A percentile compares a stretch with the other conserved stretches of the same genome.
Conservation (phyloP, 129 eudicot genomes). For the Dittrichia graveolens region DNA sequence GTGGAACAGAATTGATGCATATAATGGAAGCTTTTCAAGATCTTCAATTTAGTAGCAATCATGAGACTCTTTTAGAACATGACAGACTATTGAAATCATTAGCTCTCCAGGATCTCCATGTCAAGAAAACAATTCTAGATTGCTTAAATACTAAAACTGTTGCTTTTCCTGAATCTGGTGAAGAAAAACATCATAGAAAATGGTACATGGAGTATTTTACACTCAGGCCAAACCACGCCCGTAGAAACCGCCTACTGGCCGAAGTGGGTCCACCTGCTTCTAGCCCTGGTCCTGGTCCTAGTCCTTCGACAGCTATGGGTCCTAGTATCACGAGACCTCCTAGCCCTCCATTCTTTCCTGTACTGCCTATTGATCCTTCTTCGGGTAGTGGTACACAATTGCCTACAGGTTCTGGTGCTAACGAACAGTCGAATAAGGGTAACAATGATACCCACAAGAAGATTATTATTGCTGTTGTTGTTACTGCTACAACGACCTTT, state of each 20-base stretch:
- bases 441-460: constrained; percentile 35
- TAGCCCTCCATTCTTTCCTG: constrained; percentile 32
- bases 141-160: constrained; percentile 46
- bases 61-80: constrained; percentile 26
- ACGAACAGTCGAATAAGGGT: constrained; percentile 25
- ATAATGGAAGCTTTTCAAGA: constrained; percentile 54
- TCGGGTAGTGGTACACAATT: constrained; percentile 5
- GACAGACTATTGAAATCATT: constrained; percentile 25
- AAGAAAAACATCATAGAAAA: constrained; percentile 39
- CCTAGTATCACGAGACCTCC: constrained; percentile 29
- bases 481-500: constrained; percentile 66
- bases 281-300: constrained; percentile 18
- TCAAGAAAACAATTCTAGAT: constrained; percentile 50
- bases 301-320: constrained; percentile 17
- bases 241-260: constrained; percentile 45
- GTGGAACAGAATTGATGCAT: constrained; percentile 55
- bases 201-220: constrained; percentile 47
- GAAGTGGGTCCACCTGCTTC: constrained; percentile 51
- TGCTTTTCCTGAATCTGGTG: constrained; percentile 53
- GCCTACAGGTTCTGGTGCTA: constrained; percentile 23
- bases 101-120: constrained; percentile 43
- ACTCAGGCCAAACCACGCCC: constrained; percentile 12
- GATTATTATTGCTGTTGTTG: constrained; percentile 65
- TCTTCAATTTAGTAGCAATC: constrained; percentile 34
- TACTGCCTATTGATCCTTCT: background rate